Conservation (phyloP, 257 asterid genomes). For the Striga asiatica region DNA sequence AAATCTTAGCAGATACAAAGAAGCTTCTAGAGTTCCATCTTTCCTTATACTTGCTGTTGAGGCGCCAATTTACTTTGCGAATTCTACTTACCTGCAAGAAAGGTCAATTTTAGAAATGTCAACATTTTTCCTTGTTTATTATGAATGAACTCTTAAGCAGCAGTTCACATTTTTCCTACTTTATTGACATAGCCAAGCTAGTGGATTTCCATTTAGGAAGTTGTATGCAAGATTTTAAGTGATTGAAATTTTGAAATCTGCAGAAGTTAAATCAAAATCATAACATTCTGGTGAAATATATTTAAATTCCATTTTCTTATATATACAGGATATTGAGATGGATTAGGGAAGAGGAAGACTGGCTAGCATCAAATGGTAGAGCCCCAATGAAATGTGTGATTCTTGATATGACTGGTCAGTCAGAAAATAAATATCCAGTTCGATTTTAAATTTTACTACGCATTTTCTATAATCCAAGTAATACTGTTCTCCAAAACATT, state of each 20-base stretch:
- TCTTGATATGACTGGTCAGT: slow-evolving; percentile 80
- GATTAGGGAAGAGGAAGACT: slow-evolving; percentile 87
- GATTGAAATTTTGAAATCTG: no score
- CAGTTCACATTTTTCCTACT: background rate
- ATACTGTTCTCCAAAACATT: no score
- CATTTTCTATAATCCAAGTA: background rate
- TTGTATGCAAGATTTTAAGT: no score
- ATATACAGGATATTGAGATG: slow-evolving; percentile 64
- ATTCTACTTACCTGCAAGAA: slow-evolving; percentile 75
- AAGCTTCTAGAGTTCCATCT: slow-evolving; percentile 56
- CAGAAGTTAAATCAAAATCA: no score
- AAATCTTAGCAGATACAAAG: slow-evolving; percentile 51
- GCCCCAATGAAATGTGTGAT: slow-evolving; percentile 47
- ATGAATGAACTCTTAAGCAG: background rate
- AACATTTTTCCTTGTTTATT: background rate
- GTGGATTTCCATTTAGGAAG: no score
- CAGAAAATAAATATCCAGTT: background rate
- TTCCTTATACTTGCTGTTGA: slow-evolving; percentile 71
- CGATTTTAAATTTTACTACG: background rate
- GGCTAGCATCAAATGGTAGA: slow-evolving; percentile 29
- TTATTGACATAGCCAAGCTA: background rate
- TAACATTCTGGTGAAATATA: no score
- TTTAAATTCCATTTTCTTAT: no score
- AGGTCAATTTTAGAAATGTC: slow-evolving; percentile 30
- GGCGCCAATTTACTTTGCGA: slow-evolving; percentile 85